A percentile compares a stretch with the other conserved stretches of the same genome.
These are phyloP conservation scores for Moesziomyces globuligerus DNA, from an alignment of 1,284 basidiomycete species.

Conservation along the genomic window DNA sequence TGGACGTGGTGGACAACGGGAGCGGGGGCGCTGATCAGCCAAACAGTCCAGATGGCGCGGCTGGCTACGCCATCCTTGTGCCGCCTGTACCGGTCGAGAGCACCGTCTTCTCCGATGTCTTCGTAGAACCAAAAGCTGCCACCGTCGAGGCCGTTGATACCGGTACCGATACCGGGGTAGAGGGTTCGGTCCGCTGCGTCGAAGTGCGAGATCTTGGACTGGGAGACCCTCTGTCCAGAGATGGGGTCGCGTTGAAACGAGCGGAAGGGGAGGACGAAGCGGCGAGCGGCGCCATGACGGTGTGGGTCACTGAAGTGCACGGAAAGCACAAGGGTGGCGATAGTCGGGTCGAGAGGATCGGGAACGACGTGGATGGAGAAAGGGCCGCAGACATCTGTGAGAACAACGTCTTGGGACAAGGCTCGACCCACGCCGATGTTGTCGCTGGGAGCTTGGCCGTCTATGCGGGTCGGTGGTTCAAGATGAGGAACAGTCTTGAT, in stretches of 20 bases:
- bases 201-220: conserved; percentile 23
- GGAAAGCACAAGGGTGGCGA: conserved; percentile 44
- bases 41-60: conserved; percentile 53
- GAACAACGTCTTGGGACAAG: conserved; percentile 21
- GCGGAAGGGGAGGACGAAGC: conserved; percentile 48
- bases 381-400: conserved; percentile 40
- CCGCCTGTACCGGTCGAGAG: conserved; percentile 35
- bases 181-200: conserved; percentile 31
- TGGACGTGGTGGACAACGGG: conserved; percentile 33
- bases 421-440: conserved; percentile 26
- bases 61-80: conserved; percentile 29
- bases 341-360: conserved; percentile 34
- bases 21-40: conserved; percentile 46
- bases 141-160: conserved; percentile 40
- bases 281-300: conserved; percentile 28
- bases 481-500: conserved; percentile 45
- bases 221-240: conserved; percentile 15
- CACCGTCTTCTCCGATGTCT: conserved; percentile 47
- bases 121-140: conserved; percentile 57
- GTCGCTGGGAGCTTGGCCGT: conserved; percentile 34
- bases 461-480: conserved; percentile 22
- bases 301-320: conserved; percentile 24
- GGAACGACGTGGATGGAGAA: conserved; percentile 39
- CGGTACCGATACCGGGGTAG: conserved; percentile 46
- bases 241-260: conserved; percentile 31